phyloP scores from a whole-genome alignment of 805 yeast genomes.

The Hanseniaspora meyeri region DNA sequence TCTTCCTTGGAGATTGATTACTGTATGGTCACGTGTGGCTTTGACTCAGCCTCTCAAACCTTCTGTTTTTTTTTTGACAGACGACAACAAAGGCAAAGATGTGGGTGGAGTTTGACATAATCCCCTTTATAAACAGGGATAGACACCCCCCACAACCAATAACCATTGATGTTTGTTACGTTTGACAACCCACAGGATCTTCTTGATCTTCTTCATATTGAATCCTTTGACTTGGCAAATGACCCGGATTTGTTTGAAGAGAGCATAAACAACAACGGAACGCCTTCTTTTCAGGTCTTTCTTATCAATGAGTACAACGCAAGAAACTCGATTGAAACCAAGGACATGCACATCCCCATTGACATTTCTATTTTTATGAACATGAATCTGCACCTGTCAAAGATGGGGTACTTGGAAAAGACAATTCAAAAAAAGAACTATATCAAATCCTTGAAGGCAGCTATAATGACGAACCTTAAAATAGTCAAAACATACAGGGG shows the following conservation, averaged over 20 bases:
- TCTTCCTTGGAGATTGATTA: too few species aligned
- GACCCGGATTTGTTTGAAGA: background rate
- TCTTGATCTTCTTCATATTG: background rate
- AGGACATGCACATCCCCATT: background rate
- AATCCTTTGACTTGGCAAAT: background rate
- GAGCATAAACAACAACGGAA: background rate
- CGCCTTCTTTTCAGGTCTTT: background rate
- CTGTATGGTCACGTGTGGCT: too few species aligned
- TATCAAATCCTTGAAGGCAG: background rate
- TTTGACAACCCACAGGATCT: slow-evolving; percentile 2
- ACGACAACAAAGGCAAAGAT: too few species aligned
- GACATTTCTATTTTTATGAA: background rate
- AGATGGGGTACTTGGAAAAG: background rate
- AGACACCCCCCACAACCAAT: too few species aligned
- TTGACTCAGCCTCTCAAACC: too few species aligned
- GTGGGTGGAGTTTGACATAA: too few species aligned
- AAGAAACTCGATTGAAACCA: background rate
- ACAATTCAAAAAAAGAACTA: background rate
- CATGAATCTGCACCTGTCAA: background rate
- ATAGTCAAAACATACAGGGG: slow-evolving; percentile 1
- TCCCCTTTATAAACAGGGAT: too few species aligned
- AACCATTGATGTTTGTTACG: background rate
- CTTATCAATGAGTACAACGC: background rate
- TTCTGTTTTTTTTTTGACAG: too few species aligned
- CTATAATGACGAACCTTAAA: background rate